Conservation (phyloP, 345 rosid genomes). For the Gossypium stocksii region DNA sequence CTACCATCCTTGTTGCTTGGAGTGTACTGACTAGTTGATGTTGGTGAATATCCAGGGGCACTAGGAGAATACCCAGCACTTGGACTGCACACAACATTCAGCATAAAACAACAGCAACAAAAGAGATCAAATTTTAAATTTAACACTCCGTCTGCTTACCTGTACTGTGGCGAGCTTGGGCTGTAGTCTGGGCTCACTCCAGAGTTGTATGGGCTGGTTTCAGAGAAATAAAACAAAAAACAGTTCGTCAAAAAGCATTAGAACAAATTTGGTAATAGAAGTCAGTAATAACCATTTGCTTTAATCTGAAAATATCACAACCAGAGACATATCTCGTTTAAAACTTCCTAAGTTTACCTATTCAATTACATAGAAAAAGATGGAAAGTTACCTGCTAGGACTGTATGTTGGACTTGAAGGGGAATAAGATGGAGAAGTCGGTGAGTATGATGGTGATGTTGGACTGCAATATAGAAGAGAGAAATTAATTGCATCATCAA, state of each 20-base stretch:
- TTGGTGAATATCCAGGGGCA: slow-evolving; percentile 79
- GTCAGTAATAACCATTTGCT: not conserved
- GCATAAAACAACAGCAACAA: not conserved
- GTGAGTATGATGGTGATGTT: slow-evolving; percentile 88
- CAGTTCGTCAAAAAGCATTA: not conserved
- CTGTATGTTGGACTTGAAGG: slow-evolving; percentile 90
- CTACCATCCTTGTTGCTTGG: slow-evolving; percentile 52
- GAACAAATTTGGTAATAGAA: not conserved
- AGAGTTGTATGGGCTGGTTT: slow-evolving; percentile 67
- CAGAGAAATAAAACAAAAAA: not conserved
- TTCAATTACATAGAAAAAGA: not conserved
- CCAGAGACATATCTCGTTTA: not conserved
- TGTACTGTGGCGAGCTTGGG: slow-evolving; percentile 59
- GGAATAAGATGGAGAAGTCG: slow-evolving; percentile 89
- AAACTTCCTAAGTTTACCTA: not conserved
- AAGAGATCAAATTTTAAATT: not conserved
- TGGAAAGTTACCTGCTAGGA: slow-evolving; percentile 71
- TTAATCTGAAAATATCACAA: not conserved
- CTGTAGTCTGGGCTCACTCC: slow-evolving; percentile 75
- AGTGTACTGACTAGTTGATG: slow-evolving; percentile 76
- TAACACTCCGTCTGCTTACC: slow-evolving; percentile 24
- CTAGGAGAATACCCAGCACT: slow-evolving; percentile 87
- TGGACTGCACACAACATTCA: slow-evolving; percentile 35
- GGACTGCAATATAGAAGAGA: slow-evolving; percentile 50
- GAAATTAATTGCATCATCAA: not conserved